These are phyloP conservation scores for Hygrocybe punicea DNA, from an alignment of 768 basidiomycete species.

Conservation along the genomic window DNA sequence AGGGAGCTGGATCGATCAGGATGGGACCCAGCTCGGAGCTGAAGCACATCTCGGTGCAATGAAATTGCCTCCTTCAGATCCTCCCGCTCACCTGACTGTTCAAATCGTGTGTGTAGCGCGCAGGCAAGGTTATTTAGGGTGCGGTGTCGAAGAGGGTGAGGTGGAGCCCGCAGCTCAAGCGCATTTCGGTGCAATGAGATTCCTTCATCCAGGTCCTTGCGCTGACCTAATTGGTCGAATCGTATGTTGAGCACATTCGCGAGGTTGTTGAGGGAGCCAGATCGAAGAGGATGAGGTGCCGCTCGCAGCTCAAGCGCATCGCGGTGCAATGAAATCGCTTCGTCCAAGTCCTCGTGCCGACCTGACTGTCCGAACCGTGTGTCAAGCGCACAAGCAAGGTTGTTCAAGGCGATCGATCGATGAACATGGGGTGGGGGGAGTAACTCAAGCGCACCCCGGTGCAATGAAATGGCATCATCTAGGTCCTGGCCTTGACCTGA, in stretches of 20 bases:
- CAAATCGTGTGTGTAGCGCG: no score
- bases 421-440: no score
- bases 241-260: conserved; percentile 7
- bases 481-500: no score
- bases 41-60: neutral
- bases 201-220: conserved; percentile 17
- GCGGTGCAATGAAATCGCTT: neutral
- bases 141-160: conserved; percentile 11
- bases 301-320: neutral
- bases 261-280: conserved; percentile 14
- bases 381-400: no score
- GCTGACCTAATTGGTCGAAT: neutral
- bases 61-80: conserved; percentile 5
- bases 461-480: no score
- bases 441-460: no score
- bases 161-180: conserved; percentile 6
- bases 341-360: no score
- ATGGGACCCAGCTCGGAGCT: no score
- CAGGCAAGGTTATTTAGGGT: conserved; percentile 15
- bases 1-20: no score
- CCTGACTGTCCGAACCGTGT: no score
- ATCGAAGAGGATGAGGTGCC: conserved; percentile 11
- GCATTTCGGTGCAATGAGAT: conserved; percentile 14
- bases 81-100: neutral
- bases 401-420: no score